Evolutionary conservation across 179 eudicot species (phyloP).

Genomic region (Beta macrorhiza): DNA sequence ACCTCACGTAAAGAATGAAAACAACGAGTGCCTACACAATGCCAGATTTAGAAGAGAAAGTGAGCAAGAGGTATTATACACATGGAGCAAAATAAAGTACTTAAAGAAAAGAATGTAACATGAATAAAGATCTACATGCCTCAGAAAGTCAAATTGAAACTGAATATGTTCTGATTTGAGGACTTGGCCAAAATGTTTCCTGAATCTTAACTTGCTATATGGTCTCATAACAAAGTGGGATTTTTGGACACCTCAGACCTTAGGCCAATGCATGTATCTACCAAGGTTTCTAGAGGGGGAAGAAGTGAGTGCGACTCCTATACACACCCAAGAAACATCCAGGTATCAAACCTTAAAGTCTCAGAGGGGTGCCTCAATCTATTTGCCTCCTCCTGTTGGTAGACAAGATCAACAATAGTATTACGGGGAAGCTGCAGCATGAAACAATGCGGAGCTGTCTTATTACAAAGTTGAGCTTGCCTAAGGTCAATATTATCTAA

Average conservation of each 20-base stretch:
- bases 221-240: not conserved
- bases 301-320: not conserved
- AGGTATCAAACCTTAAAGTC: not conserved
- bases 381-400: no score
- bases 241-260: not conserved
- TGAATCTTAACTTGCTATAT: not conserved
- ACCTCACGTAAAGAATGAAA: conserved; percentile 84
- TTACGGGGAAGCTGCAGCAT: no score
- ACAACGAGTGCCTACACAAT: conserved; percentile 73
- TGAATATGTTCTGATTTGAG: not conserved
- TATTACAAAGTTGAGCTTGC: no score
- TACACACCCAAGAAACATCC: not conserved
- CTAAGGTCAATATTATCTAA: no score
- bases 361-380: not conserved
- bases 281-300: not conserved
- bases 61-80: conserved; percentile 15
- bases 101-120: not conserved
- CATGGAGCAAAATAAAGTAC: not conserved
- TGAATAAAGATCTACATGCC: not conserved
- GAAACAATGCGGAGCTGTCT: no score
- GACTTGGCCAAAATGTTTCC: not conserved
- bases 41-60: conserved; percentile 14
- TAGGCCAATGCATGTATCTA: not conserved
- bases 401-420: no score
- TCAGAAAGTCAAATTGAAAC: no score